Base-by-base conservation (phyloP, 257 asterid species). In the Plantago elongata region DNA sequence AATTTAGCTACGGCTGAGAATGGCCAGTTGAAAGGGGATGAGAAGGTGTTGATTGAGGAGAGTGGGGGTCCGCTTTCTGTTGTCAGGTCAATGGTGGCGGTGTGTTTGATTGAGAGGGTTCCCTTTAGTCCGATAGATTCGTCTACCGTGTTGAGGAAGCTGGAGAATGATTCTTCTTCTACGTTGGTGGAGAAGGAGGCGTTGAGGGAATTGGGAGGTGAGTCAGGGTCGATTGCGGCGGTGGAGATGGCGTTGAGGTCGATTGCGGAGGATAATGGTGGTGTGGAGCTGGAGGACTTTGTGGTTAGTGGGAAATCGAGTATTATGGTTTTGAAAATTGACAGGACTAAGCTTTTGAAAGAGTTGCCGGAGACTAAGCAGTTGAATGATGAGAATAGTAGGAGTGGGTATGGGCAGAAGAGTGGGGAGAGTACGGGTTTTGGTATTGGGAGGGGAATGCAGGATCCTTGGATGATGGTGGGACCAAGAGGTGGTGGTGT, bases 171-270 rank as follows among this genome's bases (percentile, higher is more conserved):
- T 75, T 63, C 84, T 17, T 77, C 83, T 0, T 81, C 83, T 1
- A 80, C 78, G 9, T 52, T 50, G 0, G 81, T 85, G 0, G 95
- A 92, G 69, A 80, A 65, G 83, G 85, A 84, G 5, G 97, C 93
- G 0, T 69, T 92, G 72, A 78, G 95, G 78, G 98, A 92, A 66
- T 71, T 88, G 15, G 96, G 97, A 9, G 98, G 97, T 47, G 96
- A 89, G 69, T 69, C 84, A 0, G 97, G 97, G 57, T 66, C 84
- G 0, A 81, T 92, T 45, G 50, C 75, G 40, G 93, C 98, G 0
- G 98, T 92, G 58, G 98, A 92, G 87, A 86, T 81, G 89, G 98
- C 98, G 0, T 61, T 92, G 76, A 75, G 86, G 76, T 83, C 94
- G 5, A 88, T 92, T 87, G 95, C 78, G 0, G 98, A 86, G 77